Percentiles rank a stretch among this genome's conserved stretches.
Conservation (phyloP, 495 filamentous ascomycete species). For the Penicillium maclennaniae region DNA sequence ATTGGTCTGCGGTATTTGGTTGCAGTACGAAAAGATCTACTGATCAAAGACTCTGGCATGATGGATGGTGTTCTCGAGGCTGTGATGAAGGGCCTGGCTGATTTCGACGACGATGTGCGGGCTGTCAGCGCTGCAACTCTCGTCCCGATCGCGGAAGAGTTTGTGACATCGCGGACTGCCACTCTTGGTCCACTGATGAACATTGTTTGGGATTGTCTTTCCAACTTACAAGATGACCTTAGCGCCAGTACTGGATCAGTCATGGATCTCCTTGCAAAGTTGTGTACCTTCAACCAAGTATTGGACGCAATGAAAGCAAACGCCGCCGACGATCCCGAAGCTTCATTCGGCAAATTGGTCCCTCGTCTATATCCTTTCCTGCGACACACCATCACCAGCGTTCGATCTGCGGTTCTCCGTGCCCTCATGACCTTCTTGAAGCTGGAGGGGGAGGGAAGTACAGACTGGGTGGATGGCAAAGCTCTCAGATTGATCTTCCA, state of each 20-base stretch:
- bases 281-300: conserved; percentile 92
- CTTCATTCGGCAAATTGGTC: conserved; percentile 87
- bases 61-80: conserved; percentile 89
- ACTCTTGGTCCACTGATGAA: conserved; percentile 78
- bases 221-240: conserved; percentile 90
- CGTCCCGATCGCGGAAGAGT: conserved; percentile 91
- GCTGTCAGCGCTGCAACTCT: conserved; percentile 94
- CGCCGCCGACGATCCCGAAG: conserved; percentile 72
- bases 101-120: conserved; percentile 92
- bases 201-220: conserved; percentile 96
- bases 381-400: conserved; percentile 92
- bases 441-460: conserved; percentile 75
- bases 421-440: conserved; percentile 89
- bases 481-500: conserved; percentile 87
- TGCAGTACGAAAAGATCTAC: conserved; percentile 85
- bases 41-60: conserved; percentile 74
- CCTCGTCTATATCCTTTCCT: conserved; percentile 94
- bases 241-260: conserved; percentile 96
- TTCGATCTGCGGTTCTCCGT: conserved; percentile 86
- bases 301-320: conserved; percentile 91
- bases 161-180: conserved; percentile 74
- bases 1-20: conserved; percentile 92
- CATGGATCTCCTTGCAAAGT: conserved; percentile 93
- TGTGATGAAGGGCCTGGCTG: conserved; percentile 90
- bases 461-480: conserved; percentile 88